A percentile compares a stretch with the other conserved stretches of the same genome.
Evolutionary conservation across 1,284 basidiomycete species (phyloP).

Genomic region (Leccinum cinnamomeum): DNA sequence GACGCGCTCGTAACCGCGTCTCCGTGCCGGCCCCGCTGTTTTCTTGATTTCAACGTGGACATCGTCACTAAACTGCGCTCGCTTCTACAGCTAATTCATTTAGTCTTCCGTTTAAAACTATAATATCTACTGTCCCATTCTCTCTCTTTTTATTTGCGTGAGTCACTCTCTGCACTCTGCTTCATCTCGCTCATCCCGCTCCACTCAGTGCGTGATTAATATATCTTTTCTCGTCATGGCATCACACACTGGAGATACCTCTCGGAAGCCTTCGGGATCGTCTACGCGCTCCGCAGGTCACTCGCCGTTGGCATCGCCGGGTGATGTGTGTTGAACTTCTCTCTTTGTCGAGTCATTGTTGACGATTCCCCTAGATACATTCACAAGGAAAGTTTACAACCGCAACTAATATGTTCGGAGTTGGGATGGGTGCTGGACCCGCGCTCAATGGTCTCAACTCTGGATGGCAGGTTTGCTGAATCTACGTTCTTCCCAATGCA

Average conservation of each 20-base stretch:
- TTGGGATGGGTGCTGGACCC: conserved; percentile 48
- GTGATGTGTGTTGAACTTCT: conserved; percentile 42
- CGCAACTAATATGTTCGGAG: conserved; percentile 52
- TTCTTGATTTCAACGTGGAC: conserved; percentile 22
- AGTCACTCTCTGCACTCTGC: conserved; percentile 18
- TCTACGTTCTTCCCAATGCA: conserved; percentile 8
- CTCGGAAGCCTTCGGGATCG: conserved; percentile 66
- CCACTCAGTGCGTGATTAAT: conserved; percentile 34
- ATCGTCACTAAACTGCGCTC: conserved; percentile 27
- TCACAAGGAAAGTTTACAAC: conserved; percentile 46
- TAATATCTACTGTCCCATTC: conserved; percentile 31
- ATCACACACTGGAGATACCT: conserved; percentile 46
- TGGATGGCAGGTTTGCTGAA: conserved; percentile 65
- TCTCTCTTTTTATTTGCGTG: conserved; percentile 33
- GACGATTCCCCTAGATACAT: conserved; percentile 32
- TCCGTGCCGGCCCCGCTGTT: conserved; percentile 30
- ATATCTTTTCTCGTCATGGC: conserved; percentile 45
- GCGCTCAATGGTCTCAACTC: conserved; percentile 55
- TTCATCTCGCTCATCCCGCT: conserved; percentile 20
- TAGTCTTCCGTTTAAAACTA: conserved; percentile 34
- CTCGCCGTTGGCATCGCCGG: conserved; percentile 58
- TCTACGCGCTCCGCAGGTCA: conserved; percentile 61
- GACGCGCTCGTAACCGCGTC: conserved; percentile 35
- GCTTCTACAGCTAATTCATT: conserved; percentile 39
- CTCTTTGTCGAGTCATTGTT: conserved; percentile 9